phyloP scores from a whole-genome alignment of 2,329 filamentous ascomycete species.

The Scleromitrula shiraiana region DNA sequence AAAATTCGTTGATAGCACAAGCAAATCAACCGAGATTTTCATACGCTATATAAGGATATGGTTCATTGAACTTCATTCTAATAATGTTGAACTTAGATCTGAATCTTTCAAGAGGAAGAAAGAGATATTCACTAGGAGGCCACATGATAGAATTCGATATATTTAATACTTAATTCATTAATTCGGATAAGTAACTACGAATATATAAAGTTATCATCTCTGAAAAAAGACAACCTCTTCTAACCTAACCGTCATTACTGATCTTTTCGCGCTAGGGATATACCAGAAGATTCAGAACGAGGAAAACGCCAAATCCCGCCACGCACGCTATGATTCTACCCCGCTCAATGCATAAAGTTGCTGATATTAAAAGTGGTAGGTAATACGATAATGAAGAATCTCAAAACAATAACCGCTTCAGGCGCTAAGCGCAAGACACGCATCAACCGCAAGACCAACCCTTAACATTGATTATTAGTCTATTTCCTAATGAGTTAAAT shows the following conservation, averaged over 20 bases:
- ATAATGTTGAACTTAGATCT: background rate
- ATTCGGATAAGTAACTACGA: slow-evolving; percentile 7
- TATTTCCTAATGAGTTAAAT: slow-evolving; percentile 19
- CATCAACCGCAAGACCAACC: slow-evolving; percentile 78
- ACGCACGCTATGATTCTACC: slow-evolving; percentile 11
- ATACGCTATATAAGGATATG: slow-evolving; percentile 8
- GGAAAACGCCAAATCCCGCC: slow-evolving; percentile 9
- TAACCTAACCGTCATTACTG: slow-evolving; percentile 5
- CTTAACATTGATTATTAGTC: slow-evolving; percentile 35
- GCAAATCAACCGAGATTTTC: slow-evolving; percentile 11
- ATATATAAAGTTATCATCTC: slow-evolving; percentile 7
- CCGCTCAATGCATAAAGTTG: slow-evolving; percentile 9
- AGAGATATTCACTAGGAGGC: background rate
- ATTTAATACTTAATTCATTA: slow-evolving; percentile 5
- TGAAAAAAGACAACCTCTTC: background rate
- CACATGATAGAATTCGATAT: background rate
- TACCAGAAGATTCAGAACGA: slow-evolving; percentile 10
- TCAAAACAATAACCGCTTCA: slow-evolving; percentile 10
- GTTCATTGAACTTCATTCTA: background rate
- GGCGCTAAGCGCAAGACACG: slow-evolving; percentile 60
- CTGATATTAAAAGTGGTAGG: slow-evolving; percentile 9
- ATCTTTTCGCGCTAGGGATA: slow-evolving; percentile 10
- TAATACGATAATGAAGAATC: slow-evolving; percentile 4
- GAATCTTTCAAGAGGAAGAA: background rate
- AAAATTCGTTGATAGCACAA: slow-evolving; percentile 11